Evolutionary conservation across 2,329 filamentous ascomycete genomes (phyloP), one percentile per base, ranked within the genome.

Genomic region (Sarocladium strictum): DNA sequence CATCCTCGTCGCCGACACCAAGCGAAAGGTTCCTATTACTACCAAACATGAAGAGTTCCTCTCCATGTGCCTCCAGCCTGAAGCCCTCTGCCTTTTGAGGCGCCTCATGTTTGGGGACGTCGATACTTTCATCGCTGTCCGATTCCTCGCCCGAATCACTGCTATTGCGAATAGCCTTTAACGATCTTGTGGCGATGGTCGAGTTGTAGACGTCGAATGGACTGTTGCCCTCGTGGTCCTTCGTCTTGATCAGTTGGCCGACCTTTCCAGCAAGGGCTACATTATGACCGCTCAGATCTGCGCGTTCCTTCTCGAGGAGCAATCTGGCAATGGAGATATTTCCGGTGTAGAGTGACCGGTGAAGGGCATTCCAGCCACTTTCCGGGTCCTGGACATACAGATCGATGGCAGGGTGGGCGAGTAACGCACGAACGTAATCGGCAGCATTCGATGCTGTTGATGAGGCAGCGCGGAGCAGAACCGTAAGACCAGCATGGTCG

Each of bases 11-110:
- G n/a, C 92, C 92, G 57, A 97, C 86, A 1, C 94, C 94, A 21
- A 99, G 80, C 0, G 89, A 94, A 10, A 96, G 72, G 62, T 99
- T 99, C 65, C 94, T 95, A 71, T 97, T 99, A 70, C 92, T 97
- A 51, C 94, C 94, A 70, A 97, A 97, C 1, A 90, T 87, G 64
- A 90, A 97, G 1, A 97, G 74, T 65, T 99, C 94, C 63, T 96
- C 90, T 9, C 90, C 93, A 24, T 62, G 57, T 3, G 62, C 57
- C 17, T 62, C 59, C 21, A 57, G 57, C 6, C 57, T 58, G 21
- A 53, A 41, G 33, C 59, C 56, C 51, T 62, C 57, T 2, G 59
- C 57, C 10, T 45, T 29, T 27, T 60, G 64, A 29, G 54, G 17
- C 32, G 56, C 24, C 40, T 38, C 32, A 5, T 38, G 5, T 11